A percentile compares a stretch with the other conserved stretches of the same genome.
phyloP scores from a whole-genome alignment of 83 land plant species.

The Diphasiastrum complanatum region DNA sequence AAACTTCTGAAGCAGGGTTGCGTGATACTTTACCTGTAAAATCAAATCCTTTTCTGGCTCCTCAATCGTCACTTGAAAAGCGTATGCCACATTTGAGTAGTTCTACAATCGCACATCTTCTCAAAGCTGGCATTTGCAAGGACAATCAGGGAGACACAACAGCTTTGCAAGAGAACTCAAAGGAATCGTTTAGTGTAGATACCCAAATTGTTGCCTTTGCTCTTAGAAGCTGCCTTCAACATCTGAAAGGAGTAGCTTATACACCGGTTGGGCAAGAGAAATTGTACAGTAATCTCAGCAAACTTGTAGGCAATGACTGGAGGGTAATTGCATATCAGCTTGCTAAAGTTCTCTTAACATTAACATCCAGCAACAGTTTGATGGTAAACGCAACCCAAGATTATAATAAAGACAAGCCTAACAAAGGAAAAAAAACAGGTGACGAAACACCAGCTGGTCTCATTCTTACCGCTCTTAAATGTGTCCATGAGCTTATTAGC shows the following conservation, averaged over 20 bases:
- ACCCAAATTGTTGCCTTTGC: constrained; percentile 42
- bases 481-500: constrained; percentile 50
- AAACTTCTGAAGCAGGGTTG: constrained; percentile 3
- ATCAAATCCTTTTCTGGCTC: constrained; percentile 15
- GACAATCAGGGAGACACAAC: neutral
- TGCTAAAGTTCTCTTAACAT: constrained; percentile 33
- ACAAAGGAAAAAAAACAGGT: constrained; percentile 43
- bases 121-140: constrained; percentile 18
- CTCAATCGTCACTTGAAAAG: constrained; percentile 27
- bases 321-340: constrained; percentile 49
- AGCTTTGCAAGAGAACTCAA: neutral
- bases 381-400: constrained; percentile 15
- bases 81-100: constrained; percentile 45
- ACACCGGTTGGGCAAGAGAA: constrained; percentile 12
- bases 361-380: constrained; percentile 23
- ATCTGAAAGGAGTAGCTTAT: constrained; percentile 38
- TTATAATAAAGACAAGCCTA: constrained; percentile 34
- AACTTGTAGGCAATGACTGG: constrained; percentile 43
- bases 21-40: constrained; percentile 13
- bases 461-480: constrained; percentile 42
- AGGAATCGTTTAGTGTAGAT: constrained; percentile 4
- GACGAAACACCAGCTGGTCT: constrained; percentile 40
- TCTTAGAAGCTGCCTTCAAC: constrained; percentile 43
- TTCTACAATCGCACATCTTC: constrained; percentile 47
- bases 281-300: constrained; percentile 23